Conservation (phyloP, 2,329 filamentous ascomycete species). For the Hansfordia pulvinata region DNA sequence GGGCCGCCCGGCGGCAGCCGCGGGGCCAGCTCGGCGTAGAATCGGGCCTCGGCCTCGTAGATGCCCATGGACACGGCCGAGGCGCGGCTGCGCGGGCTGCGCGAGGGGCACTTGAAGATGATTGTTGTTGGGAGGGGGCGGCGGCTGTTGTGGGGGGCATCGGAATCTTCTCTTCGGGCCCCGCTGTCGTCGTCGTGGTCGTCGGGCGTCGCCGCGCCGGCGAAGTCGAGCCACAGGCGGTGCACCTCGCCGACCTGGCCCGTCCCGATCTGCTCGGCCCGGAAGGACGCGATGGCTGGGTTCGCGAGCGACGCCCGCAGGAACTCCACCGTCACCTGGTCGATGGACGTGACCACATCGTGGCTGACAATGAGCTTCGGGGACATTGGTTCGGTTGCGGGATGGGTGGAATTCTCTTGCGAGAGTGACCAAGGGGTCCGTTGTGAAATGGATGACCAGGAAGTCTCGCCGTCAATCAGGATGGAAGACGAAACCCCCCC, state of each 20-base stretch:
- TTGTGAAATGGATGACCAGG: no score
- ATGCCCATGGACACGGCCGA: not conserved
- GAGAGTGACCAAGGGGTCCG: no score
- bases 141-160: no score
- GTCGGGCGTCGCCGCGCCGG: no score
- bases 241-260: not conserved
- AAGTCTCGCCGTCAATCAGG: no score
- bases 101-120: slow-evolving; percentile 1
- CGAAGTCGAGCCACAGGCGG: not conserved
- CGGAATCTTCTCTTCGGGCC: no score
- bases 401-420: no score
- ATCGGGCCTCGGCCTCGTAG: slow-evolving; percentile 1
- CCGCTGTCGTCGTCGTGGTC: no score
- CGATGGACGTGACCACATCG: no score
- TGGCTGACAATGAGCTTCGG: no score
- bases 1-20: not conserved
- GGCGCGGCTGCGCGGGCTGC: not conserved
- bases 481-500: no score
- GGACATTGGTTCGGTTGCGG: no score
- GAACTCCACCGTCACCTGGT: slow-evolving; percentile 1
- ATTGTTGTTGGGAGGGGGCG: not conserved
- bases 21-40: not conserved
- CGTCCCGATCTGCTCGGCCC: not conserved
- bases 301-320: not conserved
- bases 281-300: not conserved